phyloP scores from a whole-genome alignment of 345 rosid species.

The Xanthoceras sorbifolium region DNA sequence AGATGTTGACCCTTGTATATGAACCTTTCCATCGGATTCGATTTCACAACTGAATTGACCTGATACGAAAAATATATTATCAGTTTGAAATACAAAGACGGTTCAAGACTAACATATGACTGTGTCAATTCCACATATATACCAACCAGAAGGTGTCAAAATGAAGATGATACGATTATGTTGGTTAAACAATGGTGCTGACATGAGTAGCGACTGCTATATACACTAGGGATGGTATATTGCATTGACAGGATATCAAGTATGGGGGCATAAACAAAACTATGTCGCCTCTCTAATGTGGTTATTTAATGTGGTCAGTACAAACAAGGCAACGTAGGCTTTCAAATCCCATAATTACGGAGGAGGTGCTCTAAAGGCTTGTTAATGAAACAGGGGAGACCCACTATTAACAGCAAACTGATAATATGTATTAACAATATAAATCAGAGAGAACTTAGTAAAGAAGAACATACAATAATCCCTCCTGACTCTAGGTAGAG shows the following conservation, averaged over 20 bases:
- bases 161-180: background rate
- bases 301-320: background rate
- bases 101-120: background rate
- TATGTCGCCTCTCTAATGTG: background rate
- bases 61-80: constrained; percentile 22
- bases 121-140: background rate
- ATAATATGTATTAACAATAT: background rate
- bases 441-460: background rate
- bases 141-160: background rate
- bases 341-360: background rate
- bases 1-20: constrained; percentile 41
- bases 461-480: constrained; percentile 37
- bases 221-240: too few species aligned
- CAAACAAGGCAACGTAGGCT: background rate
- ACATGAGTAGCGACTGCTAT: background rate
- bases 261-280: background rate
- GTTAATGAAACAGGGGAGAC: background rate
- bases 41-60: constrained; percentile 68
- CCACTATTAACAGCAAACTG: background rate
- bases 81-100: background rate
- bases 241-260: too few species aligned
- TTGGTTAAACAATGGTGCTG: background rate
- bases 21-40: constrained; percentile 54
- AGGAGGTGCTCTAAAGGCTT: background rate
- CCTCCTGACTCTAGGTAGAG: constrained; percentile 59